Conservation (phyloP, 371 early-diverging fungal species). For the Mucor sp. region DNA sequence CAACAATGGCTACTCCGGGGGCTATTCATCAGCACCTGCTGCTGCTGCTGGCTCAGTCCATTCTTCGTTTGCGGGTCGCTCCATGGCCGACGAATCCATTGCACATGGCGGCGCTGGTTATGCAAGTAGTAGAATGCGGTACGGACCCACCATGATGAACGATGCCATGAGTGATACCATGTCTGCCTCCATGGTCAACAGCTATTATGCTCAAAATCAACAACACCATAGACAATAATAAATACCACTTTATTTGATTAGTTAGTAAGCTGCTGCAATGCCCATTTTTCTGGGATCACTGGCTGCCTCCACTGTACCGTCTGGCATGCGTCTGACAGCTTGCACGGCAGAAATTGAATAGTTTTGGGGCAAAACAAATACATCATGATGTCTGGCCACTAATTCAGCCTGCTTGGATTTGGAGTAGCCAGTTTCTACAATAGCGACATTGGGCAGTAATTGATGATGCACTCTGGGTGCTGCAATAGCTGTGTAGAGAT, state of each 20-base stretch:
- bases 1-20: constrained; percentile 1
- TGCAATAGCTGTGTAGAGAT: constrained; percentile 75
- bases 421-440: constrained; percentile 29
- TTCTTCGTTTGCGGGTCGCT: not conserved
- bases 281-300: constrained; percentile 52
- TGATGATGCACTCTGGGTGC: constrained; percentile 93
- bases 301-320: constrained; percentile 40
- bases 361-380: constrained; percentile 9
- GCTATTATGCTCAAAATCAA: constrained; percentile 10
- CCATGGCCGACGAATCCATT: not conserved
- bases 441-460: constrained; percentile 77
- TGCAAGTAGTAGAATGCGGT: not conserved
- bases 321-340: constrained; percentile 30
- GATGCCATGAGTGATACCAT: constrained; percentile 8
- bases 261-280: constrained; percentile 35
- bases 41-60: not conserved
- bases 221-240: not conserved
- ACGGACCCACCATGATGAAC: constrained; percentile 9
- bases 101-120: not conserved
- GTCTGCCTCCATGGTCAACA: constrained; percentile 10
- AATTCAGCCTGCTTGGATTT: constrained; percentile 10
- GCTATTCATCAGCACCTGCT: not conserved
- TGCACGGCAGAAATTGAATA: constrained; percentile 36
- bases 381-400: constrained; percentile 22
- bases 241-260: not conserved